Percentiles rank a stretch among this genome's conserved stretches.
Evolutionary conservation across 148 eudicot species (phyloP).

Genomic region (Rhododendron ferrugineum): DNA sequence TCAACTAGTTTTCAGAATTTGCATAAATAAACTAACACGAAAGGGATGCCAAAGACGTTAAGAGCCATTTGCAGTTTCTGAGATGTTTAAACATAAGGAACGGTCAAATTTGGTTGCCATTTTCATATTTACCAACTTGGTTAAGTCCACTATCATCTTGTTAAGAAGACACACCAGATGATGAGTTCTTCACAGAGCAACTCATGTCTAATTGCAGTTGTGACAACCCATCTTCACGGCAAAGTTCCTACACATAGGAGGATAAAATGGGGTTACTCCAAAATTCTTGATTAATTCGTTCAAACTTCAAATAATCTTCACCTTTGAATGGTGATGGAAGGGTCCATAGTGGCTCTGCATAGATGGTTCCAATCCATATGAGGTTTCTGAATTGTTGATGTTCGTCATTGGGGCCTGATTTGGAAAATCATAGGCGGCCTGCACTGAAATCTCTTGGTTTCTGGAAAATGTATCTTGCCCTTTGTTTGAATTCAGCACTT

Average conservation of each 20-base stretch:
- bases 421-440: constrained; percentile 30
- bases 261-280: not conserved
- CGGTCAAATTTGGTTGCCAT: constrained; percentile 1
- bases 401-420: constrained; percentile 27
- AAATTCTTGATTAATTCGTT: not conserved
- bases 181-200: constrained; percentile 54
- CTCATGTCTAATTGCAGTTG: constrained; percentile 52
- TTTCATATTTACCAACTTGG: not conserved
- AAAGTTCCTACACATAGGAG: constrained; percentile 33
- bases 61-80: constrained; percentile 15
- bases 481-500: constrained; percentile 24
- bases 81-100: not conserved
- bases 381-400: constrained; percentile 25
- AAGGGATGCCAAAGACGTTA: not conserved
- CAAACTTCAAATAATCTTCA: constrained; percentile 9
- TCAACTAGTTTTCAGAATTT: not conserved
- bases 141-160: constrained; percentile 5
- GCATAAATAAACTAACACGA: not conserved
- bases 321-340: constrained; percentile 50
- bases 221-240: constrained; percentile 42
- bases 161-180: constrained; percentile 64
- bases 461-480: constrained; percentile 27
- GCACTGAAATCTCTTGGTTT: constrained; percentile 35
- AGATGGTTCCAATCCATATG: constrained; percentile 32
- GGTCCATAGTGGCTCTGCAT: constrained; percentile 34